These are phyloP conservation scores for Phytopythium montanum DNA, from an alignment of 352 stramenopile species.

Conservation along the genomic window DNA sequence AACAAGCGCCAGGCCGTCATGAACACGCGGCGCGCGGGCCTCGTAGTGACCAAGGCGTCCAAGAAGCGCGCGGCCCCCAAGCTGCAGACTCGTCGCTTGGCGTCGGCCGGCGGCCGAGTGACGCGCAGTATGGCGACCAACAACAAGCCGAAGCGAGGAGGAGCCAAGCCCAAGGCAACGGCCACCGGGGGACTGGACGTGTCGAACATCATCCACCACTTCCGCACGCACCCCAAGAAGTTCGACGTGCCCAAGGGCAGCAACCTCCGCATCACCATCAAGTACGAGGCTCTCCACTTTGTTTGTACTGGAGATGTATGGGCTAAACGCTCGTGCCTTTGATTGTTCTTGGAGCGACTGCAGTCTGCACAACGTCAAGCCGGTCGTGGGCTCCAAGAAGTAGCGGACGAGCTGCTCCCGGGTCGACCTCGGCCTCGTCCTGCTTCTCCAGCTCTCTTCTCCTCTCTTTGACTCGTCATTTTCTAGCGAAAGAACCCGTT, in stretches of 20 bases:
- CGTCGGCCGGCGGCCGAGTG: conserved; percentile 37
- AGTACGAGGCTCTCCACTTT: conserved; percentile 32
- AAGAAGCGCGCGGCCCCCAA: conserved; percentile 22
- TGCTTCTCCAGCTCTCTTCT: background rate
- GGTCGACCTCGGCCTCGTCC: too few relatives aligned
- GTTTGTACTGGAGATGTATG: conserved; percentile 7
- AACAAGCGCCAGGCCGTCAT: conserved; percentile 65
- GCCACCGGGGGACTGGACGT: conserved; percentile 44
- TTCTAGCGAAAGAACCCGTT: background rate
- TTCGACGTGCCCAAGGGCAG: conserved; percentile 77
- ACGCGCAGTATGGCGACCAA: conserved; percentile 12
- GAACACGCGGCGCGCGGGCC: conserved; percentile 61
- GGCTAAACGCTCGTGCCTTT: conserved; percentile 1
- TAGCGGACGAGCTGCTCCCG: conserved; percentile 11
- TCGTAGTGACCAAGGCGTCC: conserved; percentile 28
- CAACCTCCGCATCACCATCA: conserved; percentile 80
- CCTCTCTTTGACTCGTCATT: background rate
- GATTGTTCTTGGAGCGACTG: background rate
- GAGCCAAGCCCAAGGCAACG: too few relatives aligned
- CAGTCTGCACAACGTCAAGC: conserved; percentile 70
- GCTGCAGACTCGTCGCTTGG: conserved; percentile 38
- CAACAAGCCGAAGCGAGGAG: conserved; percentile 20
- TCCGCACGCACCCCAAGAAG: conserved; percentile 71
- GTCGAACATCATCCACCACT: conserved; percentile 79
- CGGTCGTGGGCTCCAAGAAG: conserved; percentile 64